phyloP scores from a whole-genome alignment of 129 eudicot genomes.

The Pulicaria dysenterica region DNA sequence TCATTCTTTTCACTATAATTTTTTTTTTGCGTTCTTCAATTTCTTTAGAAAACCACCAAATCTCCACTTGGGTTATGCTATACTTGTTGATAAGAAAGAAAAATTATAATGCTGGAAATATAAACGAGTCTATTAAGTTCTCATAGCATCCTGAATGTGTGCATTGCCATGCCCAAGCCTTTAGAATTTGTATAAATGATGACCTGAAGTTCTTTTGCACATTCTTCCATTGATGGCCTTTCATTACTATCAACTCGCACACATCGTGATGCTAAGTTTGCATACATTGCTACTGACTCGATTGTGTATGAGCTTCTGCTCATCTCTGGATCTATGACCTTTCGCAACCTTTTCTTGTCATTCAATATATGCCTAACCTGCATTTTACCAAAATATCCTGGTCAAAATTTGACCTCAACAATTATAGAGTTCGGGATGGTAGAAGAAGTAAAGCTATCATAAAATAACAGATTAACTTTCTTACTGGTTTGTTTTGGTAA shows the following conservation, averaged over 20 bases:
- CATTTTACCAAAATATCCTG: slow-evolving; percentile 31
- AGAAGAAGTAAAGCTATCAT: background rate
- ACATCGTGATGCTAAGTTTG: slow-evolving; percentile 94
- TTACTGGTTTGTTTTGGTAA: too few species aligned
- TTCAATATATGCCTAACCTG: slow-evolving; percentile 87
- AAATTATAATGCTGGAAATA: slow-evolving; percentile 24
- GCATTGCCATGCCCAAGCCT: slow-evolving; percentile 83
- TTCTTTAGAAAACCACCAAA: slow-evolving; percentile 32
- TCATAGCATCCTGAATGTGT: slow-evolving; percentile 79
- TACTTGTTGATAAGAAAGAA: slow-evolving; percentile 26
- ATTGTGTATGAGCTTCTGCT: slow-evolving; percentile 79
- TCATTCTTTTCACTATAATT: slow-evolving; percentile 13
- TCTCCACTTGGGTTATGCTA: slow-evolving; percentile 16
- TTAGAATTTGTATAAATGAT: slow-evolving; percentile 72
- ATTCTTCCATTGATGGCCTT: slow-evolving; percentile 94
- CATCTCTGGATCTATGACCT: slow-evolving; percentile 90
- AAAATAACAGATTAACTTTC: too few species aligned
- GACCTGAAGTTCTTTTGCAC: slow-evolving; percentile 85
- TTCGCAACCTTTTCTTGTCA: slow-evolving; percentile 77
- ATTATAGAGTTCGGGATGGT: slow-evolving; percentile 14
- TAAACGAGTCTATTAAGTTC: slow-evolving; percentile 17
- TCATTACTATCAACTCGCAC: slow-evolving; percentile 76
- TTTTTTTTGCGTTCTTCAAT: slow-evolving; percentile 15
- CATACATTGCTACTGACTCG: slow-evolving; percentile 85
- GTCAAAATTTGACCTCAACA: slow-evolving; percentile 14